Percentiles rank a stretch among this genome's conserved stretches.
These are phyloP conservation scores for Clavispora carvajalis DNA, from an alignment of 805 yeast genomes.

Conservation along the genomic window DNA sequence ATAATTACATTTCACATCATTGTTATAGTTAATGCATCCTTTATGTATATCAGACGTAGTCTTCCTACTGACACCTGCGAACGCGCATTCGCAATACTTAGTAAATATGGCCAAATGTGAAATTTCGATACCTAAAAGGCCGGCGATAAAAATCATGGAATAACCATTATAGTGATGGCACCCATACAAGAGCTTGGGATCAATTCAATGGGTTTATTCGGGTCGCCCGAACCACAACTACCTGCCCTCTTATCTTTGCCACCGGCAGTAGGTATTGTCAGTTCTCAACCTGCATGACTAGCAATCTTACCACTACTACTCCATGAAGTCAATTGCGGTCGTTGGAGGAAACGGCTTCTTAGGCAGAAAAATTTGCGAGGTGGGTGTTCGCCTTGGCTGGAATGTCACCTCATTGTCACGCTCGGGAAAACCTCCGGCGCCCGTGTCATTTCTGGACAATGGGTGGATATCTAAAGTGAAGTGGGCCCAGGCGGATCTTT, in stretches of 20 bases:
- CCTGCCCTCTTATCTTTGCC: too few species aligned
- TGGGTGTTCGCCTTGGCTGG: slow-evolving; percentile 57
- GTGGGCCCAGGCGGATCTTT: slow-evolving; percentile 67
- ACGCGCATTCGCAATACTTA: neutral
- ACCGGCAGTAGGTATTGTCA: too few species aligned
- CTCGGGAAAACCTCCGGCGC: slow-evolving; percentile 49
- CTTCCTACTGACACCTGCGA: neutral
- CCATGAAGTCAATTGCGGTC: slow-evolving; percentile 43
- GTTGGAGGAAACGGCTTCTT: slow-evolving; percentile 89
- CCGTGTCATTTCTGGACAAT: slow-evolving; percentile 12
- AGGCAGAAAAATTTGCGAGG: slow-evolving; percentile 63
- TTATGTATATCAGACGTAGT: neutral
- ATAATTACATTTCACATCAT: neutral
- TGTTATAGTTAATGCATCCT: neutral
- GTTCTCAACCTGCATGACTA: neutral
- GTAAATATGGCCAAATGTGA: too few species aligned
- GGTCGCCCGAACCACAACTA: too few species aligned
- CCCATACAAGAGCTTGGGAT: too few species aligned
- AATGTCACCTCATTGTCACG: slow-evolving; percentile 66
- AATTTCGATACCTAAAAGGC: neutral
- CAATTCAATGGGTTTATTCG: too few species aligned
- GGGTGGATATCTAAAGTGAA: slow-evolving; percentile 53
- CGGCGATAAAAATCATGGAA: too few species aligned
- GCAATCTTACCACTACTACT: neutral
- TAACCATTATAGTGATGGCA: too few species aligned